A percentile compares a stretch with the other conserved stretches of the same genome.
These are phyloP conservation scores for Prorocentrum cordatum DNA, from an alignment of 169 alveolate genomes.

Conservation along the genomic window DNA sequence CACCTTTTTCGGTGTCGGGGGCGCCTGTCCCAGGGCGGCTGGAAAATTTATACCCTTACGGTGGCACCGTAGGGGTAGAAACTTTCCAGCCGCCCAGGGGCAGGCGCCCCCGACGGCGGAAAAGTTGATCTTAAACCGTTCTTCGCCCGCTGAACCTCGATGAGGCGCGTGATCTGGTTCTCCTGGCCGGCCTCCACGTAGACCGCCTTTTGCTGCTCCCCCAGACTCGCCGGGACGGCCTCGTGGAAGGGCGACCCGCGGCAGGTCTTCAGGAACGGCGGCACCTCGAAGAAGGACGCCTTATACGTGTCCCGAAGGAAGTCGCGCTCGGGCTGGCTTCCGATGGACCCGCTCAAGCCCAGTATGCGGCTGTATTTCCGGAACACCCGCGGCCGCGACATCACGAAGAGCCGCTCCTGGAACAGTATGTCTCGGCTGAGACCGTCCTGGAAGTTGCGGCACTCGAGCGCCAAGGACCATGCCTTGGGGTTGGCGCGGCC, in stretches of 20 bases:
- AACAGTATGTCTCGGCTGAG: constrained; percentile 27
- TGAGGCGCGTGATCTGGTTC: constrained; percentile 4
- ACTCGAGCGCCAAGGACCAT: constrained; percentile 66
- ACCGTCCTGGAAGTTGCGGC: constrained; percentile 37
- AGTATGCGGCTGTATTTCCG: constrained; percentile 35
- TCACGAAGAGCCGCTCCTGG: constrained; percentile 61
- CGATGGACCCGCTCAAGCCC: constrained; percentile 61
- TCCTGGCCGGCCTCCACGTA: background rate
- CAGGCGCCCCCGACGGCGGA: no score
- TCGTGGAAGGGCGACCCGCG: constrained; percentile 64
- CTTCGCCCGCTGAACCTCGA: no score
- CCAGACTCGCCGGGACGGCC: background rate
- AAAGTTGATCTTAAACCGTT: no score
- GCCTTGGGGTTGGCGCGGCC: constrained; percentile 64
- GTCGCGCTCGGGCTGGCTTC: constrained; percentile 39
- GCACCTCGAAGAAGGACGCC: constrained; percentile 62
- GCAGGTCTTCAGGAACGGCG: constrained; percentile 63
- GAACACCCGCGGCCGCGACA: background rate
- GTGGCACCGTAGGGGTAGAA: no score
- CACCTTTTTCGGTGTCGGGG: no score
- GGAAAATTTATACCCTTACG: no score
- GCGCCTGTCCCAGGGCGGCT: no score
- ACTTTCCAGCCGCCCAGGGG: no score
- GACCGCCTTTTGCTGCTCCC: background rate
- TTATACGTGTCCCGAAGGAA: constrained; percentile 49